Conservation (phyloP, 768 basidiomycete genomes). For the Termitomyces heimii region DNA sequence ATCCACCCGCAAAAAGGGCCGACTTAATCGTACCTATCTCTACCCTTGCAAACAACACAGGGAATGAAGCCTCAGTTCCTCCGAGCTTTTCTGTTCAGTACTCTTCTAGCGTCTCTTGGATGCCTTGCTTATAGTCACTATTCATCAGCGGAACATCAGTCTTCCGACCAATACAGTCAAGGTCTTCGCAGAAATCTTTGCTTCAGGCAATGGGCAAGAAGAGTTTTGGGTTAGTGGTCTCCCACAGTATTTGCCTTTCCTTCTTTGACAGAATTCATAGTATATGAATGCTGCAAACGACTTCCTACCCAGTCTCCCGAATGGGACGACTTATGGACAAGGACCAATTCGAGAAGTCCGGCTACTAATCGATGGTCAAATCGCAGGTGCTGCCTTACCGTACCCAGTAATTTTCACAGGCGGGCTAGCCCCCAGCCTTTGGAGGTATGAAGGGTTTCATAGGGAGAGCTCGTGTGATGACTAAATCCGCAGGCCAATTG, state of each 20-base stretch:
- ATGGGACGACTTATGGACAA: slow-evolving; percentile 33
- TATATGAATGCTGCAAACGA: slow-evolving; percentile 64
- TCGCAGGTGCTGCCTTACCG: slow-evolving; percentile 44
- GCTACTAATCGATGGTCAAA: slow-evolving; percentile 37
- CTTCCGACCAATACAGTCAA: slow-evolving; percentile 65
- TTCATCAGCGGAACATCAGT: slow-evolving; percentile 53
- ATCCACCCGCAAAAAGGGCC: slow-evolving; percentile 55
- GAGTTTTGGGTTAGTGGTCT: slow-evolving; percentile 68
- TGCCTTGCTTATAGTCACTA: not conserved
- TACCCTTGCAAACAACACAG: slow-evolving; percentile 54
- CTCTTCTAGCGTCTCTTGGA: not conserved
- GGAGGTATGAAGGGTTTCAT: slow-evolving; percentile 41
- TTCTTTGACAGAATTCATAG: slow-evolving; percentile 24
- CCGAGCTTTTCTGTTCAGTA: slow-evolving; percentile 57
- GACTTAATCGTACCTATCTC: slow-evolving; percentile 67
- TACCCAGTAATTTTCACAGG: slow-evolving; percentile 70
- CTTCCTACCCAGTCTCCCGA: slow-evolving; percentile 50
- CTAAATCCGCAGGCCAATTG: slow-evolving; percentile 47
- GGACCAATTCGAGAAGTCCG: slow-evolving; percentile 48
- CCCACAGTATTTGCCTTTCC: not conserved
- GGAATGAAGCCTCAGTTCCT: slow-evolving; percentile 72
- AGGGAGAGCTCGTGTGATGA: not conserved
- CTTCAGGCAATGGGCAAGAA: slow-evolving; percentile 50
- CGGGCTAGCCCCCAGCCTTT: slow-evolving; percentile 62
- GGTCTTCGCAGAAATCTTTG: slow-evolving; percentile 65